Evolutionary conservation across 495 filamentous ascomycete species (phyloP), one percentile per base, ranked within the genome.

Genomic region (Terfezia boudieri): DNA sequence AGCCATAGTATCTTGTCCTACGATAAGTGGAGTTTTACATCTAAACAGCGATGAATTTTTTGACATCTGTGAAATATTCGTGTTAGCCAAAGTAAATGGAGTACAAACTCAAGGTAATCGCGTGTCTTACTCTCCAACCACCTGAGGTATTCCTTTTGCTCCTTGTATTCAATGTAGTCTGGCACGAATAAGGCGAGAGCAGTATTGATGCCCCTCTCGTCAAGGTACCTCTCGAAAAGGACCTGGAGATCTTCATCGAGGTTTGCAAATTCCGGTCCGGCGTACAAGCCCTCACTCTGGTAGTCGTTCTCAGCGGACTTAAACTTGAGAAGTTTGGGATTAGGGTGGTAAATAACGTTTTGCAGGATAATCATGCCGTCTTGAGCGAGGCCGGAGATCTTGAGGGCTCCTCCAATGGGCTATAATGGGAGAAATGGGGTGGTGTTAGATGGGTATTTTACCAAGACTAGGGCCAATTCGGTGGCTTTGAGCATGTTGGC

Each of bases 151-250:
- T 99, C 90, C 75, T 79, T 84, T 78, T 99, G 89, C 77, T 99
- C 90, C 80, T 99, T 99, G 70, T 83, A 79, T 68, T 95, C 85
- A 64, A 96, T 89, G 71, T 94, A 99, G 66, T 96, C 89, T 52
- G 87, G 87, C 52, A 93, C 78, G 70, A 94, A 94, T 58, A 86
- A 70, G 55, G 86, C 87, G 63, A 99, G 74, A 57, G 80, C 76
- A 56, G 84, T 81, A 64, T 90, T 84, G 69, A 99, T 76, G 56
- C 90, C 89, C 61, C 90, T 76, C 74, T 92, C 90, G 68, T 94
- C 88, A 55, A 99, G 74, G 71, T 90, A 96, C 57, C 84, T 78
- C 75, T 96, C 90, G 66, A 95, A 71, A 64, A 93, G 71, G 53
- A 84, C 73, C 71, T 96, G 87, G 41, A 99, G 75, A 62, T 95